Evolutionary conservation across 768 basidiomycete genomes (phyloP).

Genomic region (Pleurotus cornucopiae): DNA sequence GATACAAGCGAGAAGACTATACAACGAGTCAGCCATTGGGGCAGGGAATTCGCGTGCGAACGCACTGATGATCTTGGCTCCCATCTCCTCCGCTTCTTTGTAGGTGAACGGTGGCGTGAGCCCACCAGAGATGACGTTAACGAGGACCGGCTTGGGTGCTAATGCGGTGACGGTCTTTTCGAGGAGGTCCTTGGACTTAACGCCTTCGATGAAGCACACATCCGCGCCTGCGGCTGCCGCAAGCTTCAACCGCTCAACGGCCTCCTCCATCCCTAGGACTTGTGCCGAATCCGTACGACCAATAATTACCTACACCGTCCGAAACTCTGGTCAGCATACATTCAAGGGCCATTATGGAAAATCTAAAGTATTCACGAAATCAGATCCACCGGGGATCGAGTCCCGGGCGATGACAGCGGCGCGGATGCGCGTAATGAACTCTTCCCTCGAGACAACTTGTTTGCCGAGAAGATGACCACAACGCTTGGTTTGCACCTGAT

Average conservation of each 20-base stretch:
- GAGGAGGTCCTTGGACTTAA: conserved; percentile 40
- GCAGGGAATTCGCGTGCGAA: background rate
- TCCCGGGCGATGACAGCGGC: conserved; percentile 77
- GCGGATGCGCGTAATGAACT: conserved; percentile 69
- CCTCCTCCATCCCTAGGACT: conserved; percentile 46
- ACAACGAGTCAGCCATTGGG: background rate
- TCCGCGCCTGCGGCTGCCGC: conserved; percentile 41
- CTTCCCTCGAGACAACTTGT: conserved; percentile 76
- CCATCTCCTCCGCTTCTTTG: conserved; percentile 38
- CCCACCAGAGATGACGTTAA: conserved; percentile 49
- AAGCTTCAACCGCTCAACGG: conserved; percentile 39
- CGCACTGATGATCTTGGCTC: conserved; percentile 40
- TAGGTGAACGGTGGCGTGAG: conserved; percentile 47
- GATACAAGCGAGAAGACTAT: conserved; percentile 47
- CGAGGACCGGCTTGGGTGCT: conserved; percentile 28
- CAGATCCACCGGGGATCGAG: conserved; percentile 70
- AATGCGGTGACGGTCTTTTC: conserved; percentile 30
- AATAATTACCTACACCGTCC: conserved; percentile 33
- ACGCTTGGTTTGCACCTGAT: conserved; percentile 79
- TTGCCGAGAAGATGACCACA: conserved; percentile 80
- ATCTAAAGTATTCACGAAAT: conserved; percentile 47
- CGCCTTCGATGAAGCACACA: conserved; percentile 51
- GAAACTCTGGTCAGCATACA: background rate
- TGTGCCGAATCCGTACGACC: conserved; percentile 51
- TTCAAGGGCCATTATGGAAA: background rate